These are phyloP conservation scores for Discostella stelligeroides DNA, from an alignment of 108 stramenopile species.

Conservation along the genomic window DNA sequence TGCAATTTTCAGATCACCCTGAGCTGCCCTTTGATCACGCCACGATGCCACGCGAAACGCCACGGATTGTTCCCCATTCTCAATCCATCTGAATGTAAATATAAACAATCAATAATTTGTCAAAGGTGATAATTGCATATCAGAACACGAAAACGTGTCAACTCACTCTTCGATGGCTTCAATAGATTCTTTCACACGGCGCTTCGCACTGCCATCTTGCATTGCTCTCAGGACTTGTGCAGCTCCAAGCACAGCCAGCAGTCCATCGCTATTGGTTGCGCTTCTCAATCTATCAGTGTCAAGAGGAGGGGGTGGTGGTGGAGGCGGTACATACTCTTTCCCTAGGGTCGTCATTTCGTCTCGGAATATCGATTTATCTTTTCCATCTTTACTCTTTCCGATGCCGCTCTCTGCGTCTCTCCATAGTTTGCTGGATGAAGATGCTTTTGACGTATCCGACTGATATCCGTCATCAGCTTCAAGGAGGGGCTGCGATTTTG, in stretches of 20 bases:
- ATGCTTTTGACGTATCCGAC: slow-evolving; percentile 15
- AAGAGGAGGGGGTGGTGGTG: slow-evolving; percentile 88
- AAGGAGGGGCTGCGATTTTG: slow-evolving; percentile 20
- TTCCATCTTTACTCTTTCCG: not conserved
- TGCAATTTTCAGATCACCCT: slow-evolving; percentile 88
- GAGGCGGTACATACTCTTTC: slow-evolving; percentile 31
- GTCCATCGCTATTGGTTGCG: slow-evolving; percentile 88
- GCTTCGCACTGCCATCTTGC: slow-evolving; percentile 82
- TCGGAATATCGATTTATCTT: not conserved
- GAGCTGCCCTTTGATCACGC: slow-evolving; percentile 87
- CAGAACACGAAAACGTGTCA: not conserved
- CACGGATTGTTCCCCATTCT: slow-evolving; percentile 82
- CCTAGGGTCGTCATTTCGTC: slow-evolving; percentile 19
- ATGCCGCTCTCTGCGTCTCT: slow-evolving; percentile 27
- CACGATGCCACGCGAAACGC: slow-evolving; percentile 91
- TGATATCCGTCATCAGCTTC: slow-evolving; percentile 14
- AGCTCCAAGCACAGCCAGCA: slow-evolving; percentile 84
- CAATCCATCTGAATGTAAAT: slow-evolving; percentile 62
- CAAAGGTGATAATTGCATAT: too few species aligned
- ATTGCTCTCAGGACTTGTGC: slow-evolving; percentile 83
- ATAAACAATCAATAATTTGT: not conserved
- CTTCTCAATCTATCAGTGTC: slow-evolving; percentile 87
- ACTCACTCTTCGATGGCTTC: slow-evolving; percentile 81
- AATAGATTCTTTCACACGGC: slow-evolving; percentile 69
- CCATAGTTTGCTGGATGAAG: slow-evolving; percentile 31